Percentiles rank a stretch among this genome's conserved stretches.
Evolutionary conservation across 208 protist species (phyloP).

Genomic region (Sergeia podlipaevii): DNA sequence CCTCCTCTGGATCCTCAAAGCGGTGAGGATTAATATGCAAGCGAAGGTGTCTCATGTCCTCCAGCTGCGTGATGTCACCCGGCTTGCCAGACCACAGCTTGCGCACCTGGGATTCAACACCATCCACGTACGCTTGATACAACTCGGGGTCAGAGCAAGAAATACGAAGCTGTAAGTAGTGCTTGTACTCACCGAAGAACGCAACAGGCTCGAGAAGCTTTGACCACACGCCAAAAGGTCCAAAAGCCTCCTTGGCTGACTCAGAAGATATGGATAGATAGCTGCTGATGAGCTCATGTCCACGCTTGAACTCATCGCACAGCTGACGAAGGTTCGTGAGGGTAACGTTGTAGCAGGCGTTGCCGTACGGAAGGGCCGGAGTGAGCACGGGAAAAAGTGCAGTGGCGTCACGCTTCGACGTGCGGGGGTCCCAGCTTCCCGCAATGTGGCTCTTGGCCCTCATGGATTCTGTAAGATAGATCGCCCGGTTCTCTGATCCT

Average conservation of each 20-base stretch:
- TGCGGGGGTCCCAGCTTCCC: conserved; percentile 76
- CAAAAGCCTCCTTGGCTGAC: conserved; percentile 49
- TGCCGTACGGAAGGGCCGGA: conserved; percentile 97
- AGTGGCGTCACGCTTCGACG: conserved; percentile 85
- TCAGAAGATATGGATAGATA: conserved; percentile 37
- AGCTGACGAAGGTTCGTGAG: conserved; percentile 93
- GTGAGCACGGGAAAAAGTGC: conserved; percentile 98
- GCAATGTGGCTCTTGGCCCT: conserved; percentile 66
- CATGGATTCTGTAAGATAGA: conserved; percentile 86
- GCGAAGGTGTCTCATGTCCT: conserved; percentile 64
- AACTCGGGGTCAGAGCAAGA: conserved; percentile 64
- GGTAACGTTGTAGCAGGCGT: conserved; percentile 97
- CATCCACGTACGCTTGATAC: conserved; percentile 82
- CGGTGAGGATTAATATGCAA: conserved; percentile 73
- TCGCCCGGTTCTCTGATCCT: conserved; percentile 79
- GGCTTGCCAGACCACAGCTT: conserved; percentile 80
- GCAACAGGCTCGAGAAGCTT: conserved; percentile 66
- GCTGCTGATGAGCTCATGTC: conserved; percentile 68
- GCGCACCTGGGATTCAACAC: conserved; percentile 86
- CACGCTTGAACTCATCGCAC: conserved; percentile 93
- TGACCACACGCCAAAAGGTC: conserved; percentile 75
- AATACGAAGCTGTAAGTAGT: conserved; percentile 84
- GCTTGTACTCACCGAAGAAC: conserved; percentile 81
- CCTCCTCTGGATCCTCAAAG: conserved; percentile 80
- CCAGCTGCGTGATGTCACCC: conserved; percentile 57